A percentile compares a stretch with the other conserved stretches of the same genome.
phyloP scores from a whole-genome alignment of 208 protist species.

The Crithidia fasciculata region DNA sequence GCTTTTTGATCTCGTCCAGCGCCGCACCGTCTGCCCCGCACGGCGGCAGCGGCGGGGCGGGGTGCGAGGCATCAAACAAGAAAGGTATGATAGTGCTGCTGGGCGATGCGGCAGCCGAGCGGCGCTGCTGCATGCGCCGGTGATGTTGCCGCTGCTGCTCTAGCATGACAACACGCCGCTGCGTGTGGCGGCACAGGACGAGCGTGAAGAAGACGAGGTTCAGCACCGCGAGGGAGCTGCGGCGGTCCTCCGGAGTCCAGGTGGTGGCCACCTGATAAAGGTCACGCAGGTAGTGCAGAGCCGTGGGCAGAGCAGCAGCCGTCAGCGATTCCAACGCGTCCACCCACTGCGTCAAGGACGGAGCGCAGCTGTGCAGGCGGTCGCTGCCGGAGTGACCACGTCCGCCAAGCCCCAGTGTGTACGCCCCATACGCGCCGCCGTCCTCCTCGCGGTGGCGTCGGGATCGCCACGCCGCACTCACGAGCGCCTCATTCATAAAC shows the following conservation, averaged over 20 bases:
- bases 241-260: conserved; percentile 17
- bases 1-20: background rate
- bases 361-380: conserved; percentile 8
- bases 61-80: conserved; percentile 5
- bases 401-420: background rate
- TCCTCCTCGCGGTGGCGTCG: conserved; percentile 13
- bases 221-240: conserved; percentile 31
- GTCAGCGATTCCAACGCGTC: conserved; percentile 39
- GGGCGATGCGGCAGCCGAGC: conserved; percentile 4
- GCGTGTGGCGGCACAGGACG: conserved; percentile 29
- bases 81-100: conserved; percentile 16
- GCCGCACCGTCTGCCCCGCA: background rate
- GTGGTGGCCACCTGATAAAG: conserved; percentile 22
- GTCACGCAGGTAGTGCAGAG: conserved; percentile 38
- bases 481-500: conserved; percentile 29
- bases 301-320: conserved; percentile 27
- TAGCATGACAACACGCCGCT: conserved; percentile 6
- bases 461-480: conserved; percentile 14
- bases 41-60: background rate
- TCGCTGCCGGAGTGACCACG: background rate
- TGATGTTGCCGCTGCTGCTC: background rate
- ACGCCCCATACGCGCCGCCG: background rate
- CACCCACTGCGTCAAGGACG: conserved; percentile 40
- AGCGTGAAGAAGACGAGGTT: conserved; percentile 51
- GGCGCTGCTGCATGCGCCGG: conserved; percentile 1